Evolutionary conservation across 805 yeast species (phyloP).

Genomic region (Ogataea paradorogensis): DNA sequence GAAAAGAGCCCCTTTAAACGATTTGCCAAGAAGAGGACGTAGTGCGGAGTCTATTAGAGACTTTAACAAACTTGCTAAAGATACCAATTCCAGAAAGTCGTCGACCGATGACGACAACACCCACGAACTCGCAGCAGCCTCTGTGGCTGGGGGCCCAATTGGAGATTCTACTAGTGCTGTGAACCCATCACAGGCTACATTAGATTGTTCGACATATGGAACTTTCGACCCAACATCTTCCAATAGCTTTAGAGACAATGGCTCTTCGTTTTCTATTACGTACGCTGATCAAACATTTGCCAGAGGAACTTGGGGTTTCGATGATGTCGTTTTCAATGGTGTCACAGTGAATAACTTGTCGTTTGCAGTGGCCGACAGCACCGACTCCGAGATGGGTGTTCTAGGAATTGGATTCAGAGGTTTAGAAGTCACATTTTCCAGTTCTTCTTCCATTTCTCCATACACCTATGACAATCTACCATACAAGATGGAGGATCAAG

Average conservation of each 20-base stretch:
- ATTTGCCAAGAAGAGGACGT: conserved; percentile 4
- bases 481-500: conserved; percentile 51
- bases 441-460: conserved; percentile 14
- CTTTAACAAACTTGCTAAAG: conserved; percentile 2
- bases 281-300: conserved; percentile 52
- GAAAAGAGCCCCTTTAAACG: background rate
- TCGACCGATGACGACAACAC: background rate
- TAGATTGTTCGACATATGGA: conserved; percentile 46
- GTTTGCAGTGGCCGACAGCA: conserved; percentile 69
- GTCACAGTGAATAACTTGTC: conserved; percentile 49
- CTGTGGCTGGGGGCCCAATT: background rate
- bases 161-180: conserved; percentile 4
- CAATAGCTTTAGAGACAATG: conserved; percentile 38
- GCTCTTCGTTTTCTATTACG: conserved; percentile 39
- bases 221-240: conserved; percentile 45
- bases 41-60: conserved; percentile 4
- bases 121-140: background rate
- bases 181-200: conserved; percentile 15
- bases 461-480: conserved; percentile 69
- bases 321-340: conserved; percentile 52
- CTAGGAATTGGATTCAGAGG: conserved; percentile 70
- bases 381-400: conserved; percentile 67
- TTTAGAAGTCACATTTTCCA: conserved; percentile 59
- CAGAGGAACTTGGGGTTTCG: conserved; percentile 58
- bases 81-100: background rate